Conservation (phyloP, 2,329 filamentous ascomycete species). For the Zasmidium citrigriseum region DNA sequence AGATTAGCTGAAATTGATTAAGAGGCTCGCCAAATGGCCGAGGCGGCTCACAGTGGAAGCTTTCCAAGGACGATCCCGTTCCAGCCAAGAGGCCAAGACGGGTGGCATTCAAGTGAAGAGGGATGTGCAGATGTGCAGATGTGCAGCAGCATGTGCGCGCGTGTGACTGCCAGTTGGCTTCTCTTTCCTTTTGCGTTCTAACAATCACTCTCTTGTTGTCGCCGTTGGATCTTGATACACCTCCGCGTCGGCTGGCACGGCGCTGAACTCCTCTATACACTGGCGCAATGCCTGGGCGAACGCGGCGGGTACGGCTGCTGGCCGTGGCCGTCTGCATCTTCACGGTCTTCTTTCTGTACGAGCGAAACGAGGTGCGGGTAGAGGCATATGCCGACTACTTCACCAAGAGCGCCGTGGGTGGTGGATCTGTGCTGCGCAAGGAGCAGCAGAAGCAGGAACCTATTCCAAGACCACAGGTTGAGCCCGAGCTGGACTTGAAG, state of each 20-base stretch:
- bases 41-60: too few relatives aligned
- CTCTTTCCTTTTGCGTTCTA: not conserved
- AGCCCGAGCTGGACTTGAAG: conserved; percentile 6
- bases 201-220: not conserved
- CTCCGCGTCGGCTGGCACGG: not conserved
- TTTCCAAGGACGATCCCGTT: too few relatives aligned
- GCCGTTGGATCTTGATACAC: not conserved
- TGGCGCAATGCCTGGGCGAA: conserved; percentile 25
- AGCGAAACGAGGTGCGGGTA: conserved; percentile 16
- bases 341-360: conserved; percentile 29
- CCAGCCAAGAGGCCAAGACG: too few relatives aligned
- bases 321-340: conserved; percentile 26
- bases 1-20: too few relatives aligned
- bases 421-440: conserved; percentile 21
- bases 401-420: conserved; percentile 16
- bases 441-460: conserved; percentile 12
- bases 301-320: conserved; percentile 27
- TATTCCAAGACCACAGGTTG: conserved; percentile 4
- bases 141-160: too few relatives aligned
- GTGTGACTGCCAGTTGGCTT: too few relatives aligned
- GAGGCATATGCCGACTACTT: conserved; percentile 18
- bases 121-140: too few relatives aligned
- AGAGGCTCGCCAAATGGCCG: too few relatives aligned
- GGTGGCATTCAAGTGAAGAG: too few relatives aligned
- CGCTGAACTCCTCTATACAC: not conserved